These are phyloP conservation scores for Ligustrum vulgare DNA, from an alignment of 257 asterid species.

Conservation along the genomic window DNA sequence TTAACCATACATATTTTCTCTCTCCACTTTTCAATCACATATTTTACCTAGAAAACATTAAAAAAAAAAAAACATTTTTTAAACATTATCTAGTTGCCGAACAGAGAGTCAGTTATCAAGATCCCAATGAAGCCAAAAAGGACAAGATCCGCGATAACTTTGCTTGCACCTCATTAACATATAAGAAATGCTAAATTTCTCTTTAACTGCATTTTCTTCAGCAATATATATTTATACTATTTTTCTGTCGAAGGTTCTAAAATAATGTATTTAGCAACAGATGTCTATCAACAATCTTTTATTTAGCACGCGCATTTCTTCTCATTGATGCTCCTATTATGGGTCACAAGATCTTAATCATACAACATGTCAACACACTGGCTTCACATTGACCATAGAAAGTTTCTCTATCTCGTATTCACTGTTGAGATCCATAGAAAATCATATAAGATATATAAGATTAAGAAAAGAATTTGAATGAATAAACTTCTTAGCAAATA, in stretches of 20 bases:
- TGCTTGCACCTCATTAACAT: background rate
- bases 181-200: background rate
- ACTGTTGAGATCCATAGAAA: background rate
- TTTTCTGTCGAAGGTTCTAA: background rate
- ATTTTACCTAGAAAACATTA: too few species aligned
- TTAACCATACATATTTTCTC: too few species aligned
- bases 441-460: background rate
- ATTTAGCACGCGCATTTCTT: background rate
- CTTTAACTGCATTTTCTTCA: background rate
- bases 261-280: background rate
- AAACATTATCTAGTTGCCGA: too few species aligned
- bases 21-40: too few species aligned
- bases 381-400: too few species aligned
- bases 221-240: background rate
- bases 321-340: too few species aligned
- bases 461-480: background rate
- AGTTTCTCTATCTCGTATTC: background rate
- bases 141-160: background rate
- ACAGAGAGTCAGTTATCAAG: too few species aligned
- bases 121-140: slow-evolving; percentile 29
- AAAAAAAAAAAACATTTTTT: too few species aligned
- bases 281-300: background rate
- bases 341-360: too few species aligned
- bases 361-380: too few species aligned
- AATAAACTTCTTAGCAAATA: background rate